These are phyloP conservation scores for Backusella morwellensis DNA, from an alignment of 192 early-diverging fungal species.

Conservation along the genomic window DNA sequence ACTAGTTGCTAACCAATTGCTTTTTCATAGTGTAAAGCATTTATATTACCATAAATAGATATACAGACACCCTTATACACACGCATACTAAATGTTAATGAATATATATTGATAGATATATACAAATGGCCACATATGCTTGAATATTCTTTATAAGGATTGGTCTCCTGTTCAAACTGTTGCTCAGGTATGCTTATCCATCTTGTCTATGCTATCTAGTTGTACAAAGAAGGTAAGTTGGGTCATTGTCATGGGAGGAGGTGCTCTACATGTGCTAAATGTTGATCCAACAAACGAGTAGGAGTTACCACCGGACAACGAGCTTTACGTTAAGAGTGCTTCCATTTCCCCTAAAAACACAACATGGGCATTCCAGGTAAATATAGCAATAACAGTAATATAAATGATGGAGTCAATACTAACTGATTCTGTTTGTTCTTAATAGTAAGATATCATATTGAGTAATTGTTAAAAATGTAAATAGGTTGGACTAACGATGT, in stretches of 20 bases:
- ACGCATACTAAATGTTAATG: not conserved
- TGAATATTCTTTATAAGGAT: slow-evolving; percentile 92
- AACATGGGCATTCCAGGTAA: slow-evolving; percentile 56
- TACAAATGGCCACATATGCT: slow-evolving; percentile 96
- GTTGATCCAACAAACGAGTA: slow-evolving; percentile 13
- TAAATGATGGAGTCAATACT: not conserved
- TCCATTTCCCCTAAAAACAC: slow-evolving; percentile 56
- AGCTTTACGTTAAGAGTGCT: slow-evolving; percentile 51
- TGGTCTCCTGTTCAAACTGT: slow-evolving; percentile 95
- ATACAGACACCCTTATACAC: not conserved
- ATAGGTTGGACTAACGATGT: not conserved
- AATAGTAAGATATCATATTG: slow-evolving; percentile 10
- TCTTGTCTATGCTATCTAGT: slow-evolving; percentile 90
- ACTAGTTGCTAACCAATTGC: not conserved
- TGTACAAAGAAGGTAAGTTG: slow-evolving; percentile 67
- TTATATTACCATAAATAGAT: not conserved
- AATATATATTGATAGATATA: slow-evolving; percentile 48
- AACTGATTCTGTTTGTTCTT: not conserved
- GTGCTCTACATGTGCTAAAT: not conserved
- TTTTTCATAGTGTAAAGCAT: slow-evolving; percentile 2
- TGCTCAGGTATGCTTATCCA: slow-evolving; percentile 81
- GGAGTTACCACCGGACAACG: slow-evolving; percentile 58
- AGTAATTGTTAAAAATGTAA: not conserved
- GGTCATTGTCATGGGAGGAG: not conserved
- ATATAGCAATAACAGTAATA: not conserved